Evolutionary conservation across 805 yeast genomes (phyloP).

Genomic region (Priceomyces fermenticarens): DNA sequence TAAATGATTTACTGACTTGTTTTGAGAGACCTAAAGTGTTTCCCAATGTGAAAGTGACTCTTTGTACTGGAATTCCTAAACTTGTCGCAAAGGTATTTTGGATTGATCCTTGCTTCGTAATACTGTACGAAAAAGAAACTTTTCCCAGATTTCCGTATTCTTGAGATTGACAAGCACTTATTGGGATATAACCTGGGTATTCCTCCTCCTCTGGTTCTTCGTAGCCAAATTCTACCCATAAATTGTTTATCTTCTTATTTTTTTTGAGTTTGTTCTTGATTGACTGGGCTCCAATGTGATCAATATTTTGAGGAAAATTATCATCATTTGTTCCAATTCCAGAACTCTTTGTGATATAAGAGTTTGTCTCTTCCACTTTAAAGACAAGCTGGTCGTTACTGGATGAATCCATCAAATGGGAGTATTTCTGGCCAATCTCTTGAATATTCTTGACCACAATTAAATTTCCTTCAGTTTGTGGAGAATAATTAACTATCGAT

Average conservation of each 20-base stretch:
- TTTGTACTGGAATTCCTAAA: slow-evolving; percentile 1
- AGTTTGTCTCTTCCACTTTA: too few species aligned
- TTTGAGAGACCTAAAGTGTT: slow-evolving; percentile 2
- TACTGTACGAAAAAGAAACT: slow-evolving; percentile 8
- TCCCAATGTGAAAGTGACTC: slow-evolving; percentile 2
- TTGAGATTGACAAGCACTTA: slow-evolving; percentile 16
- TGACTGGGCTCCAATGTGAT: too few species aligned
- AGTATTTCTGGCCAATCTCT: too few species aligned
- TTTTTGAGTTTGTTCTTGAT: background rate
- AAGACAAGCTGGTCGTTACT: too few species aligned
- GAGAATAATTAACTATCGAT: too few species aligned
- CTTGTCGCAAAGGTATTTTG: slow-evolving; percentile 1
- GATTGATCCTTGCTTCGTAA: background rate
- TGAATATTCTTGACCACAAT: too few species aligned
- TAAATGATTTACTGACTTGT: background rate
- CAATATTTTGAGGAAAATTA: too few species aligned
- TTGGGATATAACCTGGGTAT: slow-evolving; percentile 15
- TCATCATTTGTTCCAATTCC: too few species aligned
- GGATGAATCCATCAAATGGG: too few species aligned
- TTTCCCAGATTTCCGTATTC: slow-evolving; percentile 12
- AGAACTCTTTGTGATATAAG: too few species aligned
- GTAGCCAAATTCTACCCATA: slow-evolving; percentile 12
- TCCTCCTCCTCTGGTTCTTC: slow-evolving; percentile 3
- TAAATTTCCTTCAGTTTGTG: too few species aligned
- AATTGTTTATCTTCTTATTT: slow-evolving; percentile 1